Evolutionary conservation across 148 eudicot genomes (phyloP).

Genomic region (Selenicereus undatus): DNA sequence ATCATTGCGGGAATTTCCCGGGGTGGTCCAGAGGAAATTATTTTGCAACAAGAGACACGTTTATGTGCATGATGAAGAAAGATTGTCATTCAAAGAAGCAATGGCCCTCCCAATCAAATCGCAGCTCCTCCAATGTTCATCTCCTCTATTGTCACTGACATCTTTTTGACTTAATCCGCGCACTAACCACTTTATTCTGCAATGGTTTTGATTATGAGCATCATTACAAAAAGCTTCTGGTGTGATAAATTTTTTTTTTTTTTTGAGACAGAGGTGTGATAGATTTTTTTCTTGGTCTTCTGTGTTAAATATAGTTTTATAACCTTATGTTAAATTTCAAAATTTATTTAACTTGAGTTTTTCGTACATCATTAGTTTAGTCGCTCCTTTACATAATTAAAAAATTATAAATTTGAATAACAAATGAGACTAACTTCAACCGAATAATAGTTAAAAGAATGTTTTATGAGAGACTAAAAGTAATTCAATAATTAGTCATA

Average conservation of each 20-base stretch:
- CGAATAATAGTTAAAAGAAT: no score
- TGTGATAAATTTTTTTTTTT: neutral
- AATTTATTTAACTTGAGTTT: no score
- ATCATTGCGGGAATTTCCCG: neutral
- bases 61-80: neutral
- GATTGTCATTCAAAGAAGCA: conserved; percentile 2
- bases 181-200: neutral
- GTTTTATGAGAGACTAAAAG: no score
- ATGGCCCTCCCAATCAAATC: conserved; percentile 5
- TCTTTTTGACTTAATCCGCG: neutral
- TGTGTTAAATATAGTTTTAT: no score
- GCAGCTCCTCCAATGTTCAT: neutral
- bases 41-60: neutral
- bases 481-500: no score
- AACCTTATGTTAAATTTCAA: no score
- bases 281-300: no score
- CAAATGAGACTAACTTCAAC: no score
- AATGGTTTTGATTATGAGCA: neutral
- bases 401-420: no score
- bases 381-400: no score
- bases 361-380: no score
- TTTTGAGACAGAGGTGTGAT: no score
- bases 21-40: neutral
- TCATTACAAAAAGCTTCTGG: neutral
- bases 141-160: neutral